Conservation (phyloP, 345 rosid species). For the Corchorus olitorius region DNA sequence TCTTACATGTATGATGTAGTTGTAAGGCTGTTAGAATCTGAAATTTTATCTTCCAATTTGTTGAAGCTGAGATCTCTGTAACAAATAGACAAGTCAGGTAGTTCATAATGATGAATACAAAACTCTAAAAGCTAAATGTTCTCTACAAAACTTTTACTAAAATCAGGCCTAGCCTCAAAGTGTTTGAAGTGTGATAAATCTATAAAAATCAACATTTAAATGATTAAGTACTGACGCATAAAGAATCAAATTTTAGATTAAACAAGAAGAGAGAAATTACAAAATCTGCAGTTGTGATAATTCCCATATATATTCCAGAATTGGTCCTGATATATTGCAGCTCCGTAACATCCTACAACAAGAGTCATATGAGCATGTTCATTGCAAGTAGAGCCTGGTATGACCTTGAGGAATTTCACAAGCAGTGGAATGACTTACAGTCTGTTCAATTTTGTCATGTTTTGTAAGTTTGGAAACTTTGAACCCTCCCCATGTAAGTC, state of each 20-base stretch:
- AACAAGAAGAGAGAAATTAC: slow-evolving; percentile 22
- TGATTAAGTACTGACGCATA: too few species aligned
- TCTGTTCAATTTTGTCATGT: slow-evolving; percentile 31
- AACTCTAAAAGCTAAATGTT: too few species aligned
- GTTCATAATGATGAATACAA: background rate
- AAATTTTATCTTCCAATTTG: slow-evolving; percentile 45
- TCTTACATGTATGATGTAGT: slow-evolving; percentile 43
- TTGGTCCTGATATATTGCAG: slow-evolving; percentile 44
- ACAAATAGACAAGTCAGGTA: background rate
- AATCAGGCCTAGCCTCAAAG: too few species aligned
- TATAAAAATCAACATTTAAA: too few species aligned
- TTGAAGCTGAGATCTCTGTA: slow-evolving; percentile 62
- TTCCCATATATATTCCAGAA: slow-evolving; percentile 29
- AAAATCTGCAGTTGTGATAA: slow-evolving; percentile 19
- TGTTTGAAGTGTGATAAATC: too few species aligned
- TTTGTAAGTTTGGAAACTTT: slow-evolving; percentile 38
- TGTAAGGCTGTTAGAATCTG: slow-evolving; percentile 27
- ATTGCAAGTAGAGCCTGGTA: background rate
- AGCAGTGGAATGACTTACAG: slow-evolving; percentile 35
- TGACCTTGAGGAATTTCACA: background rate
- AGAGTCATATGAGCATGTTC: background rate
- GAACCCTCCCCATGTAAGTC: slow-evolving; percentile 43
- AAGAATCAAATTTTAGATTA: background rate
- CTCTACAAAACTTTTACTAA: too few species aligned
- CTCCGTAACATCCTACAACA: slow-evolving; percentile 45